These are phyloP conservation scores for Cantharellus cinnabarinus DNA, from an alignment of 768 basidiomycete genomes.

Conservation along the genomic window DNA sequence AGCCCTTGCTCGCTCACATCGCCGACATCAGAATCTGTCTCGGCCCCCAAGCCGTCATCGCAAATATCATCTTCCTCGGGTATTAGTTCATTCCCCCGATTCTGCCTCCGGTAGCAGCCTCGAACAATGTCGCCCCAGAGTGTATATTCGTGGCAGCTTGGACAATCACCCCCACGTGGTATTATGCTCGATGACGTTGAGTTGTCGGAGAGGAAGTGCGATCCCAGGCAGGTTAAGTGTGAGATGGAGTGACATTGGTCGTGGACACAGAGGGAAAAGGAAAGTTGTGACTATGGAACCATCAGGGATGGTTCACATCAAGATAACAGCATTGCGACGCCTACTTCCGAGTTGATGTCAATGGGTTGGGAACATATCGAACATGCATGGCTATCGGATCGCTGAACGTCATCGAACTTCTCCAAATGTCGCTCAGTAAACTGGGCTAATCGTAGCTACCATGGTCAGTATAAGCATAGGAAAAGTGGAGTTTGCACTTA, in stretches of 20 bases:
- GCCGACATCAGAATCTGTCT: too few species aligned
- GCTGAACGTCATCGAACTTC: constrained; percentile 6
- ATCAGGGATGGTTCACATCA: background rate
- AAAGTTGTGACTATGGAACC: constrained; percentile 28
- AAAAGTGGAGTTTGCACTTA: constrained; percentile 14
- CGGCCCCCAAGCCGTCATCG: too few species aligned
- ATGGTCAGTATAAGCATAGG: constrained; percentile 2
- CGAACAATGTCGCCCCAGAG: constrained; percentile 54
- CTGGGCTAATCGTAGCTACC: constrained; percentile 13
- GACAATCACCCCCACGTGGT: constrained; percentile 44
- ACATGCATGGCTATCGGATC: constrained; percentile 2
- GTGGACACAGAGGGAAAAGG: constrained; percentile 33
- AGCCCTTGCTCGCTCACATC: too few species aligned
- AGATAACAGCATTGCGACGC: constrained; percentile 10
- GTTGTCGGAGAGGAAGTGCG: constrained; percentile 21
- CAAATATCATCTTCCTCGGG: too few species aligned
- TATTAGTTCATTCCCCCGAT: background rate
- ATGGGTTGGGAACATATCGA: constrained; percentile 23
- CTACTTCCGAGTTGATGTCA: constrained; percentile 23
- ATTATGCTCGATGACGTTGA: constrained; percentile 17
- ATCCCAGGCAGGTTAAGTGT: constrained; percentile 38
- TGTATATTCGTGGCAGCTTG: constrained; percentile 29
- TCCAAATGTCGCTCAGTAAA: constrained; percentile 9
- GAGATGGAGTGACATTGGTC: constrained; percentile 29
- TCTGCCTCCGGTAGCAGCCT: constrained; percentile 34